Base-by-base conservation (phyloP, 2,329 filamentous ascomycete species). In the Fusarium sororula region DNA sequence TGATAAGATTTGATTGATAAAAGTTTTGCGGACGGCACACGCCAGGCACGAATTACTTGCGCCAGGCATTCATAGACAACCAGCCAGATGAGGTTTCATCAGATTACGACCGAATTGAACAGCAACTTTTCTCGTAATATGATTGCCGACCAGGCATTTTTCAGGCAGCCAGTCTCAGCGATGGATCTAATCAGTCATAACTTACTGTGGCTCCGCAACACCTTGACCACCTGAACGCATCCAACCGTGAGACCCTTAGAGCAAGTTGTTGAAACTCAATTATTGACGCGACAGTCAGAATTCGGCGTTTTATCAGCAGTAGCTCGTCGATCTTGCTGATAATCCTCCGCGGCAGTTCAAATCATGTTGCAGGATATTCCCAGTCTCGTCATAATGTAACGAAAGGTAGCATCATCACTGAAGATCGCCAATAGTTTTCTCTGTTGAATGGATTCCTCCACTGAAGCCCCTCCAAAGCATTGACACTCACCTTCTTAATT, bases 1-100 rank as follows among this genome's bases (percentile, higher is more conserved):
- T 85, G 84, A 85, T 85, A 84, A 85, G 84, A 85, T 85, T 81
- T 79, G 82, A 84, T 84, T 84, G 82, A 84, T 84, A 83, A 84
- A 82, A 81, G 71, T 74, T 76, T 76, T 68, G 73, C 71, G 58
- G 67, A 56, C 50, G 54, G 51, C 59, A 53, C 68, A 63, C 70
- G 74, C 76, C 72, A 78, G 76, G 75, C 76, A 78, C 17, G 28
- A 48, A 45, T 15, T 13, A 51, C 28, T 7, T 42, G n/a, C 56
- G 75, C 72, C 75, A 75, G 69, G 73, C 73, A 75, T 44, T 38
- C 30, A 11, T 8, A 55, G 45, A 28, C 39, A 22, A 38, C 62
- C 69, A 57, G n/a, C 50, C 60, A 69, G 32, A 47, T n/a, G 5
- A 24, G 8, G n/a, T 32, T 51, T 69, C 39, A 69, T 58, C 45